These are phyloP conservation scores for Fusarium sp. DNA, from an alignment of 2,329 filamentous ascomycete species.

Conservation along the genomic window DNA sequence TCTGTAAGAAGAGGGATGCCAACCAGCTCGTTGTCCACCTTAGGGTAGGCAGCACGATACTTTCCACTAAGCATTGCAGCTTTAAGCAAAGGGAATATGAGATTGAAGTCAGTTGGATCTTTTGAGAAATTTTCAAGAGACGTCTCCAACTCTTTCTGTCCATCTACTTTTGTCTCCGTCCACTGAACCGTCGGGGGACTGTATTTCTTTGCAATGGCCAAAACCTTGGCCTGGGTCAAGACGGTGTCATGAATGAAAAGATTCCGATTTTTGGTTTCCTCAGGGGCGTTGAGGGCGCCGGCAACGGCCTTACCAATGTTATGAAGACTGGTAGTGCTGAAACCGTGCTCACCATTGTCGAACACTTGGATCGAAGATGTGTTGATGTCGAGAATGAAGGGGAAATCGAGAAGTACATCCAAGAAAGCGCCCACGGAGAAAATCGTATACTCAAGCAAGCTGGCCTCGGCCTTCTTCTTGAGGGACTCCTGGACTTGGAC, in stretches of 20 bases:
- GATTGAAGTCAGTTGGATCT: no score
- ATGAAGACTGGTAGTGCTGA: not conserved
- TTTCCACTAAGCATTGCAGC: no score
- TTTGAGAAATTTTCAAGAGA: no score
- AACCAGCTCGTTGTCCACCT: no score
- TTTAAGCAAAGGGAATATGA: no score
- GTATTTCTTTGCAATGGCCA: no score
- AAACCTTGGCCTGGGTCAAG: not conserved
- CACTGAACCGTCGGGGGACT: no score
- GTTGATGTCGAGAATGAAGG: not conserved
- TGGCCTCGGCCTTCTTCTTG: not conserved
- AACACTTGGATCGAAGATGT: not conserved
- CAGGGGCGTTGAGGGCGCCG: not conserved
- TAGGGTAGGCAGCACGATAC: no score
- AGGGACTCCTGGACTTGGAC: not conserved
- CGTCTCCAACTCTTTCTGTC: no score
- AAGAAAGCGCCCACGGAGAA: not conserved
- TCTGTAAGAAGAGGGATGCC: no score
- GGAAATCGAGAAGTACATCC: not conserved
- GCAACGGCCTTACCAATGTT: not conserved
- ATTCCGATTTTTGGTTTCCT: not conserved
- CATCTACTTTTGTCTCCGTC: no score
- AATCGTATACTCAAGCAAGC: not conserved
- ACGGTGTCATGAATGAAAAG: not conserved
- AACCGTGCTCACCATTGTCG: not conserved